phyloP scores from a whole-genome alignment of 352 stramenopile genomes.

The Pythium oligandrum region DNA sequence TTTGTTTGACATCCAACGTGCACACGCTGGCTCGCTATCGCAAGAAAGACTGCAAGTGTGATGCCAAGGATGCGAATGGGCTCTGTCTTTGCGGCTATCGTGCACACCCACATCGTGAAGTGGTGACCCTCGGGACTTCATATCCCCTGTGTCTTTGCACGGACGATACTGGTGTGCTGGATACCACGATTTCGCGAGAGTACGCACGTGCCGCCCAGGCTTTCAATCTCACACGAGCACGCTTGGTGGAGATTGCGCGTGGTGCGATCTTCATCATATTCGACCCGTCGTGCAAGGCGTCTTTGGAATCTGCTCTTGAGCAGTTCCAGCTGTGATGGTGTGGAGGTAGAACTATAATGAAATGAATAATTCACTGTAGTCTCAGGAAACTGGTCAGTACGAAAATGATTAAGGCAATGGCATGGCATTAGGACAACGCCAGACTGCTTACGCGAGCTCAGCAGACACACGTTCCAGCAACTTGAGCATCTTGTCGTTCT shows the following conservation, averaged over 20 bases:
- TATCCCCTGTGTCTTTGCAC: constrained; percentile 91
- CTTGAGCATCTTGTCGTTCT: constrained; percentile 93
- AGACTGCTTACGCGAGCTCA: constrained; percentile 29
- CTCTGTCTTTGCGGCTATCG: constrained; percentile 65
- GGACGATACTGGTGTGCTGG: constrained; percentile 91
- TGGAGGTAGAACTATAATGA: no score
- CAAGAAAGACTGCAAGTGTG: constrained; percentile 26
- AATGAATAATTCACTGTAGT: no score
- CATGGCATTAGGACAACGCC: no score
- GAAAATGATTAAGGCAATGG: no score
- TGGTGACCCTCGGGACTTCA: constrained; percentile 36
- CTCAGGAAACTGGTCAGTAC: no score
- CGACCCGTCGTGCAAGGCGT: constrained; percentile 18
- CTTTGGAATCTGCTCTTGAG: no score
- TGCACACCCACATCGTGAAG: constrained; percentile 73
- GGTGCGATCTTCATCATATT: constrained; percentile 59
- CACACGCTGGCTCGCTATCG: constrained; percentile 88
- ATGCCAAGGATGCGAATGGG: constrained; percentile 31
- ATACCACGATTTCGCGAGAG: constrained; percentile 87
- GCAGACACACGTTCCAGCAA: constrained; percentile 66
- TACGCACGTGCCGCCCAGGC: constrained; percentile 74
- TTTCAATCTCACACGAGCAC: constrained; percentile 55
- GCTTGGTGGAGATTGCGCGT: constrained; percentile 37
- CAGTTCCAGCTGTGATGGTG: no score
- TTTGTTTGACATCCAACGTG: constrained; percentile 93